Evolutionary conservation across 768 basidiomycete species (phyloP).

Genomic region (Lentinula aciculospora): DNA sequence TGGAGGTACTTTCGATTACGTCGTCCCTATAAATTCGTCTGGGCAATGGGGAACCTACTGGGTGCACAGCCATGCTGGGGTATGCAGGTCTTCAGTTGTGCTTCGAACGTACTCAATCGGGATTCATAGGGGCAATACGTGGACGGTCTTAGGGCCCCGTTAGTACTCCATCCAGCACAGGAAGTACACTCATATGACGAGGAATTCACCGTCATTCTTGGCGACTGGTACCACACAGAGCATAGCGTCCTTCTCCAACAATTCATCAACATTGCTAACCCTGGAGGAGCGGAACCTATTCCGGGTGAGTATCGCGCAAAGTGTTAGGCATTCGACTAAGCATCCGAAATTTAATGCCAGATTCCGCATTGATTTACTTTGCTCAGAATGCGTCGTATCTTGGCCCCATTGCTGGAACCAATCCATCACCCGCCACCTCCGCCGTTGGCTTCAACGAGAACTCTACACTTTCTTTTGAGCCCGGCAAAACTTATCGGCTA

Average conservation of each 20-base stretch:
- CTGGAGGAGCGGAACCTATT: slow-evolving; percentile 82
- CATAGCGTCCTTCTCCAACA: slow-evolving; percentile 54
- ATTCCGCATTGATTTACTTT: slow-evolving; percentile 80
- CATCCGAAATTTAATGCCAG: slow-evolving; percentile 27
- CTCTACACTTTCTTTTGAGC: slow-evolving; percentile 74
- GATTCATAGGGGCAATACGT: slow-evolving; percentile 73
- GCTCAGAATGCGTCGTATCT: slow-evolving; percentile 70
- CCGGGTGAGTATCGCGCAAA: slow-evolving; percentile 47
- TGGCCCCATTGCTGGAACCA: slow-evolving; percentile 47
- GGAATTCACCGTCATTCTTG: slow-evolving; percentile 80
- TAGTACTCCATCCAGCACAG: slow-evolving; percentile 66
- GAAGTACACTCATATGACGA: slow-evolving; percentile 79
- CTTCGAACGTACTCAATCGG: not conserved
- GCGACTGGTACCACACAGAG: slow-evolving; percentile 91
- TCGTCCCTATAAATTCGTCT: slow-evolving; percentile 61
- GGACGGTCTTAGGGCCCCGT: slow-evolving; percentile 86
- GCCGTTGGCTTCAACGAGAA: slow-evolving; percentile 84
- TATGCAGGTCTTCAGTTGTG: slow-evolving; percentile 18
- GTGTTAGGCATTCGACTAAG: not conserved
- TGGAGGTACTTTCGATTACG: slow-evolving; percentile 65
- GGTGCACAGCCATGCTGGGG: slow-evolving; percentile 65
- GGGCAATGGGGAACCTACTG: slow-evolving; percentile 80
- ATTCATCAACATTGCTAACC: slow-evolving; percentile 72
- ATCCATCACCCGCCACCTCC: slow-evolving; percentile 42
- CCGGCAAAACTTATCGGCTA: slow-evolving; percentile 88